phyloP scores from a whole-genome alignment of 2,329 filamentous ascomycete genomes.

The Calcarisporium arbuscula region DNA sequence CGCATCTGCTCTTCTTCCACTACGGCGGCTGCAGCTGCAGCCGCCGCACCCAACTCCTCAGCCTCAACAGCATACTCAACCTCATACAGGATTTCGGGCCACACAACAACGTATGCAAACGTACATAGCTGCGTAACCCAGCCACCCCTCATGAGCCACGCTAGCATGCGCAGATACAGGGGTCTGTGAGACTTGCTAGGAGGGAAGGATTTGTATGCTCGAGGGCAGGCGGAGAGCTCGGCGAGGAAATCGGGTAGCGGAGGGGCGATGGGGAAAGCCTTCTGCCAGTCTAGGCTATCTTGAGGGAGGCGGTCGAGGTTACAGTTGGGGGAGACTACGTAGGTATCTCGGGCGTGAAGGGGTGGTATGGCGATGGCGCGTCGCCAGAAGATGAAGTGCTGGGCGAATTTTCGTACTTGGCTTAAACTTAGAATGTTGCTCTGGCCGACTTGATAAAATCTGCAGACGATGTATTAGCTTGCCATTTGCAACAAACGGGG shows the following conservation, averaged over 20 bases:
- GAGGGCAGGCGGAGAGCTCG: constrained; percentile 70
- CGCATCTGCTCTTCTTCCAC: too few relatives aligned
- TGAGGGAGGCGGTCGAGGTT: constrained; percentile 65
- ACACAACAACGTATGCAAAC: constrained; percentile 82
- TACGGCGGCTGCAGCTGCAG: constrained; percentile 13
- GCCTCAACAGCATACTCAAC: constrained; percentile 67
- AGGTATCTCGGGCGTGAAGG: constrained; percentile 81
- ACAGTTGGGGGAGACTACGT: constrained; percentile 87
- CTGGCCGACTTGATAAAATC: constrained; percentile 63
- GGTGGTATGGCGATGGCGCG: constrained; percentile 87
- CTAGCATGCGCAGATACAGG: constrained; percentile 83
- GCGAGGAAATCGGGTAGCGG: constrained; percentile 82
- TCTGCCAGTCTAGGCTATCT: constrained; percentile 66
- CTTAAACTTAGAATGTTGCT: constrained; percentile 66
- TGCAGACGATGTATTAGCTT: constrained; percentile 11
- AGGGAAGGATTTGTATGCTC: constrained; percentile 76
- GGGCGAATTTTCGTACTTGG: constrained; percentile 80
- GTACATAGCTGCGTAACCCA: constrained; percentile 93
- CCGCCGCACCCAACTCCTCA: constrained; percentile 48
- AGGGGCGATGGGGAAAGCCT: constrained; percentile 76
- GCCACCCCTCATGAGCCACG: constrained; percentile 85
- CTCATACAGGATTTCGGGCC: constrained; percentile 74
- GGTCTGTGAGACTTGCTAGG: constrained; percentile 83
- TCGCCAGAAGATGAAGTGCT: constrained; percentile 94
- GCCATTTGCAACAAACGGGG: background rate